A percentile compares a stretch with the other conserved stretches of the same genome.
Evolutionary conservation across 2,329 filamentous ascomycete genomes (phyloP).

Genomic region (Colletotrichum tanaceti): DNA sequence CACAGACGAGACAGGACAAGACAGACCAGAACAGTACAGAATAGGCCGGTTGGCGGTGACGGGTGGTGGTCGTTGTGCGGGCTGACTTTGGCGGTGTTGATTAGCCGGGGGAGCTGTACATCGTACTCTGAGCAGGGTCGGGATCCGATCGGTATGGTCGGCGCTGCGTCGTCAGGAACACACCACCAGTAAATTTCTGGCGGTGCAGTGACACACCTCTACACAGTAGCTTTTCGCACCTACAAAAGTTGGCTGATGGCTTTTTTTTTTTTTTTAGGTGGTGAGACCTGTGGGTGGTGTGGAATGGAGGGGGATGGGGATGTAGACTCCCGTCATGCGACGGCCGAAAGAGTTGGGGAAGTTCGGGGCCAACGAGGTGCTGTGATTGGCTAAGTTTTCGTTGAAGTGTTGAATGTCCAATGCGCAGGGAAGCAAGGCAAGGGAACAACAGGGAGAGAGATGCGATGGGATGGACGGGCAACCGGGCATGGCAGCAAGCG

Average conservation of each 20-base stretch:
- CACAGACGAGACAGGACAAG: constrained; percentile 3
- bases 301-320: constrained; percentile 39
- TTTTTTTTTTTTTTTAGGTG: constrained; percentile 7
- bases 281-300: constrained; percentile 20
- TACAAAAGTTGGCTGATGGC: neutral
- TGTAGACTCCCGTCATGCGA: constrained; percentile 41
- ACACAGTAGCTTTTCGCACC: too few relatives aligned
- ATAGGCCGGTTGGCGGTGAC: neutral
- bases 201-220: constrained; percentile 7
- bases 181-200: constrained; percentile 4
- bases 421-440: constrained; percentile 31
- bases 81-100: neutral
- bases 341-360: constrained; percentile 48
- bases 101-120: neutral
- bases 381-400: constrained; percentile 42
- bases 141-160: constrained; percentile 4
- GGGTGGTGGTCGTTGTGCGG: neutral
- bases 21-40: too few relatives aligned
- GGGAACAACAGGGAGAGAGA: constrained; percentile 11
- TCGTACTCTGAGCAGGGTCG: too few relatives aligned
- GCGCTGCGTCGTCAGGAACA: constrained; percentile 16
- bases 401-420: constrained; percentile 46
- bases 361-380: constrained; percentile 38
- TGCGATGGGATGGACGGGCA: constrained; percentile 32
- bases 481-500: constrained; percentile 11